A percentile compares a stretch with the other conserved stretches of the same genome.
phyloP scores from a whole-genome alignment of 164 flowering plant genomes.

The Santalum album region DNA sequence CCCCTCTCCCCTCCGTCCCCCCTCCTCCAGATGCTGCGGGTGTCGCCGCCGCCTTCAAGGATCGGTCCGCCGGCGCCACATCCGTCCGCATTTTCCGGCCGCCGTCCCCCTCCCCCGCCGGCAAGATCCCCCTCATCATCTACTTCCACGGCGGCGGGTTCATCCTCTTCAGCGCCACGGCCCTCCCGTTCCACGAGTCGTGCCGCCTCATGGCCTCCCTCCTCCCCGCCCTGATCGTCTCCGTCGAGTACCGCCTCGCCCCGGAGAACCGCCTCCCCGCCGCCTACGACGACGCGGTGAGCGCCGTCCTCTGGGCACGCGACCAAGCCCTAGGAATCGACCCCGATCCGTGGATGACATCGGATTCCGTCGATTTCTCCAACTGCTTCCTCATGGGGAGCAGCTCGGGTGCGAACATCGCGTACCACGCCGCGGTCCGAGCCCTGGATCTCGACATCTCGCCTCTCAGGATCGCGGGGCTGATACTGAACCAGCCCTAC shows the following conservation, averaged over 20 bases:
- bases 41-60: conserved; percentile 25
- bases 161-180: conserved; percentile 18
- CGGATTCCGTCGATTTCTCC: conserved; percentile 34
- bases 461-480: conserved; percentile 36
- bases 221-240: conserved; percentile 20
- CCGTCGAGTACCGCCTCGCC: conserved; percentile 49
- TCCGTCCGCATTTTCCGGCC: conserved; percentile 43
- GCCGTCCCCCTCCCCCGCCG: conserved; percentile 4
- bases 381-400: conserved; percentile 47
- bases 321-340: no score
- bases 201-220: conserved; percentile 19
- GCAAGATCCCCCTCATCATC: conserved; percentile 31
- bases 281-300: conserved; percentile 46
- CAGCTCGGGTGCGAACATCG: conserved; percentile 63
- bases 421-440: conserved; percentile 38
- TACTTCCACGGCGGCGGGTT: conserved; percentile 55
- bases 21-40: conserved; percentile 4
- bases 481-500: conserved; percentile 40
- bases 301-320: conserved; percentile 28
- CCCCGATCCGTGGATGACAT: conserved; percentile 28
- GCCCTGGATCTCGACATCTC: conserved; percentile 19
- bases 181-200: conserved; percentile 17
- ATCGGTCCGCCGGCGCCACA: conserved; percentile 36
- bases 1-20: conserved; percentile 18
- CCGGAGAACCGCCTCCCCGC: conserved; percentile 59